Base-by-base conservation (phyloP, 2,329 filamentous ascomycete species). In the Penicillium hesseltinei region DNA sequence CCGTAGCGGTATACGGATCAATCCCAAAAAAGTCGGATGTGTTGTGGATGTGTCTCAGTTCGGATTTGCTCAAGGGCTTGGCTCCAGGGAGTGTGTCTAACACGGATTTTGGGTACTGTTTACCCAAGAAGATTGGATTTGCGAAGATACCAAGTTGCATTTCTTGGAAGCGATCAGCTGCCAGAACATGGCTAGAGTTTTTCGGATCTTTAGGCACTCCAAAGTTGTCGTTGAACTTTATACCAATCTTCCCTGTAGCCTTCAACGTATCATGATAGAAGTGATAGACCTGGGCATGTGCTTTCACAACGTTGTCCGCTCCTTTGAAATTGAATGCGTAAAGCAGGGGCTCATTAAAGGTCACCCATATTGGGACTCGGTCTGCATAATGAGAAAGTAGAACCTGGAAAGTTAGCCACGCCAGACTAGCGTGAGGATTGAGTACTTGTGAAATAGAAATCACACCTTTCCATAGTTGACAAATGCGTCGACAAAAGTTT, bases 1-100 rank as follows among this genome's bases (percentile, higher is more conserved):
- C 79, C 0, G 80, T 81, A 0, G 82, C 80, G 0, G 82, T 84
- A 71, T 87, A 87, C 0, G 82, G 80, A 60, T 87, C 83, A 38
- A 86, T 78, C 7, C 78, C 82, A 39, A 84, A 77, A 54, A 85
- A 81, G 67, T 86, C 84, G 3, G 79, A 76, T 0, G 81, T 84
- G 7, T 78, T 76, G 21, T 77, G 74, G 31, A 84, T 78, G 47
- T 79, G 77, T 2, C 62, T 65, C n/a, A 86, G 72, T 39, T 88
- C 76, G 2, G 74, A 71, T 0, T 75, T 61, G 0, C 73, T 82
- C 31, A 87, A 69, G 0, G 78, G 77, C 15, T 56, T 3, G n/a
- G 80, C 75, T 17, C 78, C 75, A 0, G 74, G 69, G 2, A 80
- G 71, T 0, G 80, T 81, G 19, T 75, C 72, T 47, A 80, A 79